These are phyloP conservation scores for Clausena lansium DNA, from an alignment of 345 rosid species.

Conservation along the genomic window DNA sequence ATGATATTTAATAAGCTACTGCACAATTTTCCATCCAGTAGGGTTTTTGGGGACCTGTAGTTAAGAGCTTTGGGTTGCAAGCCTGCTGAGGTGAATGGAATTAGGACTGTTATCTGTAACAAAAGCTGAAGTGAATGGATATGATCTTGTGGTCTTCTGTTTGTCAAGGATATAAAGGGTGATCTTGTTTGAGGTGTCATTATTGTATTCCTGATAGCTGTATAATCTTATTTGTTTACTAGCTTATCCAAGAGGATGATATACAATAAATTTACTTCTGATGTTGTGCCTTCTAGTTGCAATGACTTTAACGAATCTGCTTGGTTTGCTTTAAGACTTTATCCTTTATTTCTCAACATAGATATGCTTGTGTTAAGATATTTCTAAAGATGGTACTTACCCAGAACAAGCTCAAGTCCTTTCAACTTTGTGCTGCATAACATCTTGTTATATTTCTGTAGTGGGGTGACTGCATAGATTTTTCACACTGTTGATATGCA, in stretches of 20 bases:
- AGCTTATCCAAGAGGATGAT: background rate
- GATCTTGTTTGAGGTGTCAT: background rate
- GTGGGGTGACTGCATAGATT: constrained; percentile 8
- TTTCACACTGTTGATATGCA: constrained; percentile 22
- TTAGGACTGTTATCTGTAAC: background rate
- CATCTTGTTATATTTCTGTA: background rate
- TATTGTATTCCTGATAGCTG: background rate
- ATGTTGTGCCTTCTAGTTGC: background rate
- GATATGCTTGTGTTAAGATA: background rate
- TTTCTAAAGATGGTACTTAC: too few species aligned
- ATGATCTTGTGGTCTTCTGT: background rate
- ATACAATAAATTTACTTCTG: background rate
- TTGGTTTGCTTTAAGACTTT: background rate
- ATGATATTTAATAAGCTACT: background rate
- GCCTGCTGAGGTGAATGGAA: background rate
- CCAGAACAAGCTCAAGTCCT: background rate
- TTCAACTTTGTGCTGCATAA: background rate
- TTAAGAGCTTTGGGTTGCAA: background rate
- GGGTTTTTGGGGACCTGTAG: background rate
- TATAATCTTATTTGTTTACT: background rate
- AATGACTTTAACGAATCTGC: background rate
- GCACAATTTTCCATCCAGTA: background rate
- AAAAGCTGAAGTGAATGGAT: background rate
- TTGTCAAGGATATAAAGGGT: background rate
- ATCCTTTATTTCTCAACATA: background rate